These are phyloP conservation scores for Boletellus sp. DNA, from an alignment of 768 basidiomycete genomes.

Conservation along the genomic window DNA sequence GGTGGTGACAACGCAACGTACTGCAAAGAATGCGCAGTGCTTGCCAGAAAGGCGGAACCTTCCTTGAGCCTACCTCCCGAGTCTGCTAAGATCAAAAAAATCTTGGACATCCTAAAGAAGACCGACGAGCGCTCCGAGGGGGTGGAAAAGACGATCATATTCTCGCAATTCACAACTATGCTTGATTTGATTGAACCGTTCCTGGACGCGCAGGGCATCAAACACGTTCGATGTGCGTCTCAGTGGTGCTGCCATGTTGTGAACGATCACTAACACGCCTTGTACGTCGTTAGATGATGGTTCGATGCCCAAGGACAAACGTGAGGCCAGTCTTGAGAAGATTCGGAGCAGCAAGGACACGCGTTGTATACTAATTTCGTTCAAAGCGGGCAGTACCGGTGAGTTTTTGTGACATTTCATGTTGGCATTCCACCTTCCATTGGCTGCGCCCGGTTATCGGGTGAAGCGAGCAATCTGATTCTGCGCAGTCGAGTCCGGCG, in stretches of 20 bases:
- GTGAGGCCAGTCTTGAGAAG: slow-evolving; percentile 68
- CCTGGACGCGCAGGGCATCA: slow-evolving; percentile 60
- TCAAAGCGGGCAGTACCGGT: slow-evolving; percentile 96
- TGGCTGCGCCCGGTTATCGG: too few relatives aligned
- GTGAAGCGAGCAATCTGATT: too few relatives aligned
- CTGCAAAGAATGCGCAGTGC: slow-evolving; percentile 57
- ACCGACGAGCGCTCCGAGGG: slow-evolving; percentile 56
- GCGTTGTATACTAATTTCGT: slow-evolving; percentile 87
- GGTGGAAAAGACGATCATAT: slow-evolving; percentile 92
- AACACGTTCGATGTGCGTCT: slow-evolving; percentile 73
- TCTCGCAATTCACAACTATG: slow-evolving; percentile 90
- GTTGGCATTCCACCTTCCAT: slow-evolving; percentile 1
- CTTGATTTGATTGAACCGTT: slow-evolving; percentile 86
- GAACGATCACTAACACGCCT: slow-evolving; percentile 2
- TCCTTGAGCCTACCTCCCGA: slow-evolving; percentile 48
- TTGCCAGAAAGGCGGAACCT: slow-evolving; percentile 45
- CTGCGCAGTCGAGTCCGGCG: too few relatives aligned
- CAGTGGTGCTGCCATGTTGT: neutral
- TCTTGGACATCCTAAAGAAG: slow-evolving; percentile 64
- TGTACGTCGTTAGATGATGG: slow-evolving; percentile 71
- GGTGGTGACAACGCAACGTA: slow-evolving; percentile 33
- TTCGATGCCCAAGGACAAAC: slow-evolving; percentile 70
- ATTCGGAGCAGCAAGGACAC: slow-evolving; percentile 60
- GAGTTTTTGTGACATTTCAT: slow-evolving; percentile 15
- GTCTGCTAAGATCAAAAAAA: slow-evolving; percentile 86